Percentiles rank a stretch among this genome's conserved stretches.
These are phyloP conservation scores for Leccinum broughii DNA, from an alignment of 768 basidiomycete genomes.

Conservation along the genomic window DNA sequence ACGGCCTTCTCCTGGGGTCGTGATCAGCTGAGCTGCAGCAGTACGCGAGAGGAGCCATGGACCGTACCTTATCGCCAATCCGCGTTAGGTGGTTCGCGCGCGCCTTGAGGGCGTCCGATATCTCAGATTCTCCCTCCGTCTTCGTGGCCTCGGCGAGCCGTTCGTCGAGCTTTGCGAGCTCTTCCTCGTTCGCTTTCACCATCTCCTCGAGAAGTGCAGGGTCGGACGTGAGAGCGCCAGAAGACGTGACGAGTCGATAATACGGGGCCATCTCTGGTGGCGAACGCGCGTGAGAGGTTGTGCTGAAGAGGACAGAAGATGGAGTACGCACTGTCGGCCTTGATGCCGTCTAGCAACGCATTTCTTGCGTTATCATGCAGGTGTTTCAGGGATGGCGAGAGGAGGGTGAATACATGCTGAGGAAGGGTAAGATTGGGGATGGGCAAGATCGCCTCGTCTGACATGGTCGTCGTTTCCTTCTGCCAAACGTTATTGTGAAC, in stretches of 20 bases:
- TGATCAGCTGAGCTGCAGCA: neutral
- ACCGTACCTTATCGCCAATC: slow-evolving; percentile 76
- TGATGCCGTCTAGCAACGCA: slow-evolving; percentile 70
- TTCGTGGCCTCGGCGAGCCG: slow-evolving; percentile 84
- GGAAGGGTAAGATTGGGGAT: slow-evolving; percentile 85
- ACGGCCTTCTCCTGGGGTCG: slow-evolving; percentile 69
- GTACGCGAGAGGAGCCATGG: neutral
- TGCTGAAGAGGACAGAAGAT: neutral
- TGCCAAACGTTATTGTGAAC: slow-evolving; percentile 2
- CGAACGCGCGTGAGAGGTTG: neutral
- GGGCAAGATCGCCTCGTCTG: slow-evolving; percentile 81
- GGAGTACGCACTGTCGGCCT: slow-evolving; percentile 67
- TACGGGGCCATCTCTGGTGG: slow-evolving; percentile 85
- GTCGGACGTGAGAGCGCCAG: slow-evolving; percentile 45
- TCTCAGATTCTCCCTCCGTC: slow-evolving; percentile 91
- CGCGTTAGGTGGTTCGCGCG: slow-evolving; percentile 82
- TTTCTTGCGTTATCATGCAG: slow-evolving; percentile 68
- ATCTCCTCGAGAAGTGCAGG: slow-evolving; percentile 31
- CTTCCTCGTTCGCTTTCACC: slow-evolving; percentile 62
- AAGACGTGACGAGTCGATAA: slow-evolving; percentile 57
- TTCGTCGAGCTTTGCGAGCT: slow-evolving; percentile 74
- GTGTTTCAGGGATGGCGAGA: slow-evolving; percentile 55
- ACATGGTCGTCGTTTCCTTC: slow-evolving; percentile 46
- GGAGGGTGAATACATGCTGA: slow-evolving; percentile 76
- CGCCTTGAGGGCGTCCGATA: slow-evolving; percentile 82